phyloP scores from a whole-genome alignment of 768 basidiomycete species.

The Phaeotremella fagi region DNA sequence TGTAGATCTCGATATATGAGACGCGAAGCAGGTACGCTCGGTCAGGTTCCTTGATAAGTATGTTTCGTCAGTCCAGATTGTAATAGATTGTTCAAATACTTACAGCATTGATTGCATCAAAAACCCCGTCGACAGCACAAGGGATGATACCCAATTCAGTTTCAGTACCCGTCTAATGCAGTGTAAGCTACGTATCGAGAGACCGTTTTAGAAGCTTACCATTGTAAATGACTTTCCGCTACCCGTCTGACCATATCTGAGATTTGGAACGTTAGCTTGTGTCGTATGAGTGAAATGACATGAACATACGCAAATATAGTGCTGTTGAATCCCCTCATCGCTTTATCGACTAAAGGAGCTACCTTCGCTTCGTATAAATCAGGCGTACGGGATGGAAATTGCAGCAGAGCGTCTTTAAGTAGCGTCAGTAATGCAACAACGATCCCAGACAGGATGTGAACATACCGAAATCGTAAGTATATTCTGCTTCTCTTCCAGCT shows the following conservation, averaged over 20 bases:
- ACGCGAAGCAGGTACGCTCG: slow-evolving; percentile 44
- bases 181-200: not conserved
- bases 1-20: slow-evolving; percentile 48
- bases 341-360: slow-evolving; percentile 43
- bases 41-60: slow-evolving; percentile 31
- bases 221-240: slow-evolving; percentile 45
- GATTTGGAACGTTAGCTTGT: not conserved
- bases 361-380: slow-evolving; percentile 39
- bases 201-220: slow-evolving; percentile 13
- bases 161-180: slow-evolving; percentile 39
- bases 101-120: slow-evolving; percentile 46
- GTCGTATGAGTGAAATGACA: not conserved
- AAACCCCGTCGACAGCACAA: slow-evolving; percentile 45
- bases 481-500: slow-evolving; percentile 42
- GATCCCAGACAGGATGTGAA: not conserved
- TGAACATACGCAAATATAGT: slow-evolving; percentile 45
- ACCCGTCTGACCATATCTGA: slow-evolving; percentile 46
- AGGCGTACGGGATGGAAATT: slow-evolving; percentile 35
- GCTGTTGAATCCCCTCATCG: slow-evolving; percentile 48
- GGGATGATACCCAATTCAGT: slow-evolving; percentile 46
- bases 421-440: not conserved
- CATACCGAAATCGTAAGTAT: slow-evolving; percentile 45
- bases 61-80: not conserved
- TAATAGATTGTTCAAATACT: slow-evolving; percentile 2
- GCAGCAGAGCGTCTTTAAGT: slow-evolving; percentile 35